Evolutionary conservation across 768 basidiomycete genomes (phyloP).

Genomic region (Boletus bicolor): DNA sequence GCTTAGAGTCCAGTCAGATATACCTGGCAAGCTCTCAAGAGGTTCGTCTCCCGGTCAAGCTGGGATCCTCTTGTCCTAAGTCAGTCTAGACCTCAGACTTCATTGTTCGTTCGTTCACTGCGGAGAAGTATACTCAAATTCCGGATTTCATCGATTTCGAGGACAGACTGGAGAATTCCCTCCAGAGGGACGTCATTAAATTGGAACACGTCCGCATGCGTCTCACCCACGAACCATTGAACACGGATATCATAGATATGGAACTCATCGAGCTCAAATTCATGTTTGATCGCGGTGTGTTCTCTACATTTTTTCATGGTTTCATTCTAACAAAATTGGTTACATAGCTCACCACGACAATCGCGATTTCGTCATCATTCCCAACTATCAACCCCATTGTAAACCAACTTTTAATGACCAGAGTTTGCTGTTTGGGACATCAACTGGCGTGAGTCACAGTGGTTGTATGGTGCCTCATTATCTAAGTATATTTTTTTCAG

Average conservation of each 20-base stretch:
- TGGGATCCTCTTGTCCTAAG: slow-evolving; percentile 5
- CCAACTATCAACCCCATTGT: slow-evolving; percentile 68
- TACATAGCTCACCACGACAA: slow-evolving; percentile 77
- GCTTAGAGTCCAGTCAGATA: slow-evolving; percentile 76
- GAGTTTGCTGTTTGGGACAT: slow-evolving; percentile 61
- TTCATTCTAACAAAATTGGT: slow-evolving; percentile 3
- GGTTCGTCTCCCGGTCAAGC: slow-evolving; percentile 36
- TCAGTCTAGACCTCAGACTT: slow-evolving; percentile 68
- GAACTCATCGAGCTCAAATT: slow-evolving; percentile 84
- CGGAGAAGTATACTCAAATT: slow-evolving; percentile 87
- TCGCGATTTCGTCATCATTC: slow-evolving; percentile 76
- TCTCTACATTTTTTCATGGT: not conserved
- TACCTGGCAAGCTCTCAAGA: slow-evolving; percentile 79
- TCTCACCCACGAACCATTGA: slow-evolving; percentile 67
- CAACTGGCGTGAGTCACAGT: slow-evolving; percentile 51
- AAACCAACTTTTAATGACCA: slow-evolving; percentile 58
- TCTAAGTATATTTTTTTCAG: slow-evolving; percentile 35
- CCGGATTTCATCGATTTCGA: slow-evolving; percentile 83
- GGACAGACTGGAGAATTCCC: slow-evolving; percentile 75
- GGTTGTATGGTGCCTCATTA: not conserved
- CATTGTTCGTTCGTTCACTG: slow-evolving; percentile 70
- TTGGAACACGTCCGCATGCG: slow-evolving; percentile 86
- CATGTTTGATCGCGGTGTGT: slow-evolving; percentile 70
- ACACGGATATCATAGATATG: slow-evolving; percentile 71
- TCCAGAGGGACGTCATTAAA: slow-evolving; percentile 79